Base-by-base conservation (phyloP, 306 rosid species). In the Cucurbita maxima region DNA sequence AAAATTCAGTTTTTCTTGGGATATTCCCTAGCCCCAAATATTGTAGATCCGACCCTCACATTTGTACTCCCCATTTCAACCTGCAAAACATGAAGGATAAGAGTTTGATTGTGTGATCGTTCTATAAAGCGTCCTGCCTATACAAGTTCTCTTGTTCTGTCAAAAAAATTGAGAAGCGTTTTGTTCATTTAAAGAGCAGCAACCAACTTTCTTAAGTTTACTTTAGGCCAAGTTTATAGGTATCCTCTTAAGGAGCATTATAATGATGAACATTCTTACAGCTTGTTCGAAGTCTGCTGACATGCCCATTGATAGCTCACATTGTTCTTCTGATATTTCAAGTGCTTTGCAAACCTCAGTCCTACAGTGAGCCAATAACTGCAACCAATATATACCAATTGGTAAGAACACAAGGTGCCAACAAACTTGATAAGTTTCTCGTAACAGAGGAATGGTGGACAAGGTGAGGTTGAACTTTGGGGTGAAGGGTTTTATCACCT, bases 241-340 rank as follows among this genome's bases (percentile, higher is more conserved):
- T 19, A 44, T 25, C 55, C 55, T 3, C 0, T 20, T 13, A 68
- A 22, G 53, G 57, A 12, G 72, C 13, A 67, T 45, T 48, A 11
- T 45, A 44, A 45, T 3, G 56, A 22, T 20, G 10, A 20, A 12
- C 20, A 43, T 83, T 60, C 90, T 94, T 83, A 94, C 99, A 72
- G 99, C 99, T 85, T 63, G 95, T 71, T 94, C 97, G 77, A 91
- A 91, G 79, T 94, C 97, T n/a, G 83, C 84, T 73, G 96, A 88
- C 97, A 94, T 91, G 81, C 99, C 97, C 97, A 94, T 94, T 25
- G 97, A 94, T 72, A 94, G 85, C 62, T 91, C 96, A 61, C 92
- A 91, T 38, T 83, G 88, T 55, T 85, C 94, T 78, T 89, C 97
- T 68, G 90, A 19, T 66, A 88, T 85, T 79, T 82, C 96, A 45